phyloP scores from a whole-genome alignment of 768 basidiomycete genomes.

The Daedalea quercina region DNA sequence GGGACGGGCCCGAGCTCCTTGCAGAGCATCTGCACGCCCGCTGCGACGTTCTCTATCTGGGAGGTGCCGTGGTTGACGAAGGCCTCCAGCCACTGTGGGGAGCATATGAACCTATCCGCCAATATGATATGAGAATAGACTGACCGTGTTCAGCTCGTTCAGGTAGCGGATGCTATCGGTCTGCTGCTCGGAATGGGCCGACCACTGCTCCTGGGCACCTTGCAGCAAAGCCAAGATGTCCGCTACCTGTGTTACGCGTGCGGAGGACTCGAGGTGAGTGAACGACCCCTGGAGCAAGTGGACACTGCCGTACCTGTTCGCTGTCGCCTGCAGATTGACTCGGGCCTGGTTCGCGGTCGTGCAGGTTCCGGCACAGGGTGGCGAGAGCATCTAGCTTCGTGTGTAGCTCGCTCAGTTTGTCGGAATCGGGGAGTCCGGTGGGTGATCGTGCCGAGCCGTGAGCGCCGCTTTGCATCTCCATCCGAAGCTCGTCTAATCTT shows the following conservation, averaged over 20 bases:
- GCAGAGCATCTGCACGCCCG: conserved; percentile 55
- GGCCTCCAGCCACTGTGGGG: conserved; percentile 67
- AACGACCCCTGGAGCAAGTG: neutral
- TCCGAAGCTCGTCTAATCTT: conserved; percentile 33
- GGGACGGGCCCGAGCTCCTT: conserved; percentile 36
- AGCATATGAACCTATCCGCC: conserved; percentile 7
- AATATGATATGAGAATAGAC: conserved; percentile 12
- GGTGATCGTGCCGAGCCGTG: neutral
- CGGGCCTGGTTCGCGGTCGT: conserved; percentile 1
- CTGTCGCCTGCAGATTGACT: neutral
- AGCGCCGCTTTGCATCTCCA: conserved; percentile 28
- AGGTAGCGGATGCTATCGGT: conserved; percentile 72
- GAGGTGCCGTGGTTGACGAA: conserved; percentile 75
- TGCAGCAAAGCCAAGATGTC: conserved; percentile 43
- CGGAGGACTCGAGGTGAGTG: neutral
- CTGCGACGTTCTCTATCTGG: conserved; percentile 59
- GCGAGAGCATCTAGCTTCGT: conserved; percentile 33
- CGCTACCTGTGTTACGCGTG: conserved; percentile 30
- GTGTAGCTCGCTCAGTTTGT: conserved; percentile 22
- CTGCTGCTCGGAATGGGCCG: conserved; percentile 54
- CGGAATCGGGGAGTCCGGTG: neutral
- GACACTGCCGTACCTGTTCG: neutral
- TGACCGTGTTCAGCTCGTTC: conserved; percentile 66
- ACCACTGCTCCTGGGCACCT: conserved; percentile 40
- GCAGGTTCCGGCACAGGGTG: conserved; percentile 13